Evolutionary conservation across 2,329 filamentous ascomycete genomes (phyloP), one percentile per base, ranked within the genome.

Genomic region (Aspergillus sp.): DNA sequence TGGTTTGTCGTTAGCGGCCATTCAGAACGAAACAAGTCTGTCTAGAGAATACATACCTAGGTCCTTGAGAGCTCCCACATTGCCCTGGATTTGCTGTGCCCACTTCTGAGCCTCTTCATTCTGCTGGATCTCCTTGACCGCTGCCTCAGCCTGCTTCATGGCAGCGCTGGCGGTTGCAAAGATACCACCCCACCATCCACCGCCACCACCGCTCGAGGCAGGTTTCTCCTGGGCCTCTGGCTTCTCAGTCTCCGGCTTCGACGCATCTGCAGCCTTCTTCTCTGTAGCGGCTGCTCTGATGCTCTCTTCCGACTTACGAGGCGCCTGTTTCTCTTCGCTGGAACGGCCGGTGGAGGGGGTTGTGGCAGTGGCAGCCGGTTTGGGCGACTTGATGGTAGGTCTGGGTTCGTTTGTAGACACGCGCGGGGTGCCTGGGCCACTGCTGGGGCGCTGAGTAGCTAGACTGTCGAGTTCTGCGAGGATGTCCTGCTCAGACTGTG

Each of bases 31-130:
- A 15, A 38, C 4, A 4, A 6, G 48, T 38, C 43, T 10, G 17
- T 52, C 45, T 1, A 50, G 5, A 12, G 5, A 55, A 9, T 77
- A 32, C 12, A 36, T 85, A 94, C 92, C 90, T 63, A 94, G 81
- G 57, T 88, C 90, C 67, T 86, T 86, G 45, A 98, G 81, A 32
- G 87, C 88, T 48, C 89, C 90, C 52, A 96, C 91, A 73, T 97
- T 97, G 61, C 92, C 93, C 72, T 89, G 89, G 58, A 98, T 90
- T 75, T 98, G 94, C 56, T 97, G 91, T 1, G 93, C 91, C 92
- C 94, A 99, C 75, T 91, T 91, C 80, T 94, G 93, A 55, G 94
- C 95, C 76, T 99, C 95, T 73, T 98, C 92, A 70, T 96, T 97
- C 74, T 95, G 89, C 75, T 97, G 91, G 51, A 99, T 93, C 76